Conservation (phyloP, 441 rosid species). For the Brassica balearica region DNA sequence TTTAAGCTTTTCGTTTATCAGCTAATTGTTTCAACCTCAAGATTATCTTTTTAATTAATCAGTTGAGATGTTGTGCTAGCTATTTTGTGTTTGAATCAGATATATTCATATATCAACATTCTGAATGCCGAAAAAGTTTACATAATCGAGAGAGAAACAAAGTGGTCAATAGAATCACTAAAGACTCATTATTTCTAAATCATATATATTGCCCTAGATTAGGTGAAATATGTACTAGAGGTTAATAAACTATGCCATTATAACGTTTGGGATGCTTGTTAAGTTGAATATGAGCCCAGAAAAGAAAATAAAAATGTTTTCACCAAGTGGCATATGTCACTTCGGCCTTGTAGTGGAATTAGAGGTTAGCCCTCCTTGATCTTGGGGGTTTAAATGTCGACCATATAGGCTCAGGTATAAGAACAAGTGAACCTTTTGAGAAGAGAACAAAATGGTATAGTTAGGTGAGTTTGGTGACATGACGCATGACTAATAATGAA, state of each 20-base stretch:
- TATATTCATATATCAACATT: background rate
- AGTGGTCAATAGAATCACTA: background rate
- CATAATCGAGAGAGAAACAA: background rate
- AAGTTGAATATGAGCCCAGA: background rate
- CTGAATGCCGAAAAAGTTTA: background rate
- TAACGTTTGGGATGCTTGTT: background rate
- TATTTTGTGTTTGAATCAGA: background rate
- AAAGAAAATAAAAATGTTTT: background rate
- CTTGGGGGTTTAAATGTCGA: conserved; percentile 1
- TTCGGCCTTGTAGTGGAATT: background rate
- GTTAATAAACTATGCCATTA: background rate
- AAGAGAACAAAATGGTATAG: background rate
- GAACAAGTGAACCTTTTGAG: background rate
- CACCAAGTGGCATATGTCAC: background rate
- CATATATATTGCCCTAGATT: background rate
- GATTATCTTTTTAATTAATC: background rate
- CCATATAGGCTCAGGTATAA: background rate
- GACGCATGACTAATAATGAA: background rate
- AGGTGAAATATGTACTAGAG: background rate
- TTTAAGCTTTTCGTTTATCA: background rate
- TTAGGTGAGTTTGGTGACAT: background rate
- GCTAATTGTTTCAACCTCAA: conserved; percentile 8
- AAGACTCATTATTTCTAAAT: background rate
- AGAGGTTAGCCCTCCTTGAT: background rate
- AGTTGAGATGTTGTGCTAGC: background rate